phyloP scores from a whole-genome alignment of 1,284 basidiomycete genomes.

The Rhodotorula sp. region DNA sequence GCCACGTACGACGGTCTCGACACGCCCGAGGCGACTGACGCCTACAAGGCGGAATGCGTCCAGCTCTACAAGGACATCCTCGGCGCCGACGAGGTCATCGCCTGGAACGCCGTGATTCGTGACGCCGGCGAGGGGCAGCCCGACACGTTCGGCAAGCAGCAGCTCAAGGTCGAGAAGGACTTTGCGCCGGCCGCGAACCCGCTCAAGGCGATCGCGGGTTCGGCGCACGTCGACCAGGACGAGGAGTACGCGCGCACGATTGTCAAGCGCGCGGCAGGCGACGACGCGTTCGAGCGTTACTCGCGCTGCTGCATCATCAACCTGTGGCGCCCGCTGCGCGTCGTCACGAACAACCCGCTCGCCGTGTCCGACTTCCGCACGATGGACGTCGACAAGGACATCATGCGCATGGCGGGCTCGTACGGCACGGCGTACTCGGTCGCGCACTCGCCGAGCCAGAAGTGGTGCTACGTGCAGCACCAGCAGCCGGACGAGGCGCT shows the following conservation, averaged over 20 bases:
- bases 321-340: conserved; percentile 48
- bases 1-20: conserved; percentile 30
- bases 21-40: conserved; percentile 42
- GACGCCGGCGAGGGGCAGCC: conserved; percentile 1
- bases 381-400: conserved; percentile 32
- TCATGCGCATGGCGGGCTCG: conserved; percentile 36
- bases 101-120: conserved; percentile 46
- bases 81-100: conserved; percentile 46
- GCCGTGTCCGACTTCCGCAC: conserved; percentile 41
- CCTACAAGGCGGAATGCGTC: conserved; percentile 44
- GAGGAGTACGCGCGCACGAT: conserved; percentile 37
- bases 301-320: conserved; percentile 46
- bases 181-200: conserved; percentile 28
- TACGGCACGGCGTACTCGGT: conserved; percentile 46
- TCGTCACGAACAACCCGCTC: conserved; percentile 49
- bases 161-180: conserved; percentile 13
- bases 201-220: conserved; percentile 44
- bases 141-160: conserved; percentile 12
- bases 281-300: conserved; percentile 33
- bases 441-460: conserved; percentile 39
- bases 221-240: conserved; percentile 49
- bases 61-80: conserved; percentile 38
- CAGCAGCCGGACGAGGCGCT: conserved; percentile 47
- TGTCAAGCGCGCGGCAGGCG: conserved; percentile 27
- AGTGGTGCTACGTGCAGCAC: conserved; percentile 47